A percentile compares a stretch with the other conserved stretches of the same genome.
phyloP scores from a whole-genome alignment of 495 filamentous ascomycete genomes.

The Glonium stellatum region DNA sequence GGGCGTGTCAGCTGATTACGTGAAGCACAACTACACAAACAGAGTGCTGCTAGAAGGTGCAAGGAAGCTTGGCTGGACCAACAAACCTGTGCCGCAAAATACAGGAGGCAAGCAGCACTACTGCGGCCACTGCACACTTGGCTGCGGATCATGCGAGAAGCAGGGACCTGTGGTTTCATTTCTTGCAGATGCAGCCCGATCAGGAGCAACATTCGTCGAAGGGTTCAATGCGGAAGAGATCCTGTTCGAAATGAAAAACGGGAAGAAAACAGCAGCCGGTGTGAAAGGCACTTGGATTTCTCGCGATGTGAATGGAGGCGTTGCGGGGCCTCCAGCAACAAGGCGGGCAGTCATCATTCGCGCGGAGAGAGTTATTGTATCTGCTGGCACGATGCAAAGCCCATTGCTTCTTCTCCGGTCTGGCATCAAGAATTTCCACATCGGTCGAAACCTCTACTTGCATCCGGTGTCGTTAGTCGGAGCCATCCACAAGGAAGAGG shows the following conservation, averaged over 20 bases:
- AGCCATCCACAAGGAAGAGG: constrained; percentile 58
- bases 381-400: constrained; percentile 64
- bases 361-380: constrained; percentile 76
- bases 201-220: constrained; percentile 73
- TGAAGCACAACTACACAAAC: constrained; percentile 66
- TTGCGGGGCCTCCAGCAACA: constrained; percentile 43
- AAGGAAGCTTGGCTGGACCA: constrained; percentile 64
- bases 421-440: constrained; percentile 66
- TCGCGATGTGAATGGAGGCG: constrained; percentile 53
- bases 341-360: constrained; percentile 59
- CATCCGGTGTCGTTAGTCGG: constrained; percentile 62
- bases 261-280: constrained; percentile 56
- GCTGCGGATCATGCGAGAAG: constrained; percentile 66
- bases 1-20: constrained; percentile 63
- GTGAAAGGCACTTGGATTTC: constrained; percentile 68
- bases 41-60: constrained; percentile 65
- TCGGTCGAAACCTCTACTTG: constrained; percentile 76
- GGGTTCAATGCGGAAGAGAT: constrained; percentile 64
- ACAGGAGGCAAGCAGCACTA: constrained; percentile 62
- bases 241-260: constrained; percentile 51
- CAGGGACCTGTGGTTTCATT: constrained; percentile 71
- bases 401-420: constrained; percentile 71
- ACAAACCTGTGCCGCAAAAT: constrained; percentile 71
- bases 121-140: constrained; percentile 72
- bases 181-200: constrained; percentile 66